Percentiles rank a stretch among this genome's conserved stretches.
Conservation (phyloP, 805 yeast genomes). For the Wickerhamomyces chaumierensis region DNA sequence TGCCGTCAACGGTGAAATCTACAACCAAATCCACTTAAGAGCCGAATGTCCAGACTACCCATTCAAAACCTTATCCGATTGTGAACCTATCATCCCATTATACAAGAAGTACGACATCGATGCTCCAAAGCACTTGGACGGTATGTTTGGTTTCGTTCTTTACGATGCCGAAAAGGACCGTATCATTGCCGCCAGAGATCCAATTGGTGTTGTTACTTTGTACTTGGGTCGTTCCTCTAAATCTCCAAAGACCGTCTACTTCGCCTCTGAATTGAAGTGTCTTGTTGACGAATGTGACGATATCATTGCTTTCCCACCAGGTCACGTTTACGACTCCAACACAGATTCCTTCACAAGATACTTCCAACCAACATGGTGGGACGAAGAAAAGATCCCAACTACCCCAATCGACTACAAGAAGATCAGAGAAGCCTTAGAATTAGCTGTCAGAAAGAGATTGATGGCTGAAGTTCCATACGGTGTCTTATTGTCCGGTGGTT, state of each 20-base stretch:
- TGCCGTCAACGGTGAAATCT: constrained; percentile 96
- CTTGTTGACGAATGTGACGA: constrained; percentile 89
- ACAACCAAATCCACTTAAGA: constrained; percentile 90
- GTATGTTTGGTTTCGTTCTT: constrained; percentile 94
- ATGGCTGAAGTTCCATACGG: constrained; percentile 99
- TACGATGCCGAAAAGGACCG: constrained; percentile 81
- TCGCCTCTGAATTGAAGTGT: constrained; percentile 93
- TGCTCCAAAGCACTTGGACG: constrained; percentile 88
- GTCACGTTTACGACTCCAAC: constrained; percentile 88
- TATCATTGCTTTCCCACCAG: constrained; percentile 94
- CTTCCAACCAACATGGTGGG: constrained; percentile 93
- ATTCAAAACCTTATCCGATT: constrained; percentile 82
- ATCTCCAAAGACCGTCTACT: constrained; percentile 67
- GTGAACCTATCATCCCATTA: constrained; percentile 95
- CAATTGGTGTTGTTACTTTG: constrained; percentile 92
- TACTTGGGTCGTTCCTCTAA: constrained; percentile 80
- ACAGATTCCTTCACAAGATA: constrained; percentile 82
- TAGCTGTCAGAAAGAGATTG: constrained; percentile 95
- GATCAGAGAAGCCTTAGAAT: constrained; percentile 75
- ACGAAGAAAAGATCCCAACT: constrained; percentile 62
- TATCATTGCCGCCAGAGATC: constrained; percentile 95
- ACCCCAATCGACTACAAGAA: constrained; percentile 60
- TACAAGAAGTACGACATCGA: constrained; percentile 79
- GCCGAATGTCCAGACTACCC: constrained; percentile 59
- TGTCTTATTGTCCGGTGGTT: constrained; percentile 93